These are phyloP conservation scores for Xylariales sp. DNA, from an alignment of 2,329 filamentous ascomycete species.

Conservation along the genomic window DNA sequence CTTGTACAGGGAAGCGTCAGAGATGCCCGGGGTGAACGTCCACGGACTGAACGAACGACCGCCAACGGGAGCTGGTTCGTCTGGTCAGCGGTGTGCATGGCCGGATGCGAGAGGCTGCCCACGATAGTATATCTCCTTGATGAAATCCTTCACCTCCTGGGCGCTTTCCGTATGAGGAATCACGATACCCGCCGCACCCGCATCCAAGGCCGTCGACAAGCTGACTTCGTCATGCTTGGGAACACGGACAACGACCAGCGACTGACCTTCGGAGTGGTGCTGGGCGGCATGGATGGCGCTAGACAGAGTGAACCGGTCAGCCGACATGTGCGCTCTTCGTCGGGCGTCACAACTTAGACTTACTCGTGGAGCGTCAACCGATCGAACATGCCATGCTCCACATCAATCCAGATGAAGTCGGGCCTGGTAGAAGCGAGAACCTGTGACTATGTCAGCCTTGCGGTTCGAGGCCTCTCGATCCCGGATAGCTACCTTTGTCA, in stretches of 20 bases:
- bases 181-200: constrained; percentile 16
- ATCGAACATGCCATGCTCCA: constrained; percentile 14
- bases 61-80: constrained; percentile 12
- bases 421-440: constrained; percentile 13
- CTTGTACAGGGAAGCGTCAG: constrained; percentile 16
- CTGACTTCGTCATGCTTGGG: constrained; percentile 16
- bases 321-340: background rate
- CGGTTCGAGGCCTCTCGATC: background rate
- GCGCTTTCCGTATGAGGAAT: constrained; percentile 18
- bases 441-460: constrained; percentile 2
- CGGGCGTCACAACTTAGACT: background rate
- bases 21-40: constrained; percentile 18
- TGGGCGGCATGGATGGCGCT: constrained; percentile 17
- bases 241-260: constrained; percentile 16
- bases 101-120: background rate
- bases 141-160: constrained; percentile 16
- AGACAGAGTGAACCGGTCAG: background rate
- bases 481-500: constrained; percentile 12
- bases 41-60: constrained; percentile 15
- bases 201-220: constrained; percentile 17
- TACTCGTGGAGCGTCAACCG: constrained; percentile 13
- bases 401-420: constrained; percentile 18
- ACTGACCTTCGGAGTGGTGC: constrained; percentile 19
- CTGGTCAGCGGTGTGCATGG: background rate
- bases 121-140: constrained; percentile 18